These are phyloP conservation scores for Telopea speciosissima DNA, from an alignment of 177 flowering plant species.

Conservation along the genomic window DNA sequence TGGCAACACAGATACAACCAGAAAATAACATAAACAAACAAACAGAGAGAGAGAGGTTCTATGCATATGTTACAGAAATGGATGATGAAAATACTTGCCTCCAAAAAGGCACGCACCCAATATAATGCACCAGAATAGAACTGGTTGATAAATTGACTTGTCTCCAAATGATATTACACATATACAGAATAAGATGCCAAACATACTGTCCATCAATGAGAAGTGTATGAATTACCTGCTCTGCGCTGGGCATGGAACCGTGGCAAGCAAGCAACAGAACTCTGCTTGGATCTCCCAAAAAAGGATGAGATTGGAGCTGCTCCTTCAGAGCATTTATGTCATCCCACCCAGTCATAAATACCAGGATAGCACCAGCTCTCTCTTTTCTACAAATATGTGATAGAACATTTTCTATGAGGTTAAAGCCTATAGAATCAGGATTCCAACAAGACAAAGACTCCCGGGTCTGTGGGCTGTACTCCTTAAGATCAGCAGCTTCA, in stretches of 20 bases:
- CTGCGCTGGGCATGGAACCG: conserved; percentile 97
- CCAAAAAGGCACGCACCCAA: background rate
- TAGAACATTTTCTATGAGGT: conserved; percentile 72
- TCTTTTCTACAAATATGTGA: conserved; percentile 72
- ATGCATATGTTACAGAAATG: no score
- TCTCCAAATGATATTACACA: background rate
- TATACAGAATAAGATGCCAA: background rate
- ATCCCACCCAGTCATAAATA: conserved; percentile 99
- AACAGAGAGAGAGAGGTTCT: background rate
- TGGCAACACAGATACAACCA: background rate
- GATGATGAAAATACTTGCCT: background rate
- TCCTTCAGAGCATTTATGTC: conserved; percentile 88
- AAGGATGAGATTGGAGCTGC: conserved; percentile 64
- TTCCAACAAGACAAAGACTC: conserved; percentile 89
- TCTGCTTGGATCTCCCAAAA: conserved; percentile 70
- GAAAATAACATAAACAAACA: background rate
- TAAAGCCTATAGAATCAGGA: conserved; percentile 87
- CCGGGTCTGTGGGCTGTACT: conserved; percentile 48
- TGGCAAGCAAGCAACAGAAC: conserved; percentile 90
- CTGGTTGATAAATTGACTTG: background rate
- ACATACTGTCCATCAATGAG: background rate
- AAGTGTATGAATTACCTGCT: conserved; percentile 55
- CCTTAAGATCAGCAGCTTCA: conserved; percentile 51
- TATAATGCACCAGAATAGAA: no score
- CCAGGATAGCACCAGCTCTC: conserved; percentile 82